Evolutionary conservation across 1,139 yeast species (phyloP), one percentile per base, ranked within the genome.

Genomic region (Neolecta irregularis): DNA sequence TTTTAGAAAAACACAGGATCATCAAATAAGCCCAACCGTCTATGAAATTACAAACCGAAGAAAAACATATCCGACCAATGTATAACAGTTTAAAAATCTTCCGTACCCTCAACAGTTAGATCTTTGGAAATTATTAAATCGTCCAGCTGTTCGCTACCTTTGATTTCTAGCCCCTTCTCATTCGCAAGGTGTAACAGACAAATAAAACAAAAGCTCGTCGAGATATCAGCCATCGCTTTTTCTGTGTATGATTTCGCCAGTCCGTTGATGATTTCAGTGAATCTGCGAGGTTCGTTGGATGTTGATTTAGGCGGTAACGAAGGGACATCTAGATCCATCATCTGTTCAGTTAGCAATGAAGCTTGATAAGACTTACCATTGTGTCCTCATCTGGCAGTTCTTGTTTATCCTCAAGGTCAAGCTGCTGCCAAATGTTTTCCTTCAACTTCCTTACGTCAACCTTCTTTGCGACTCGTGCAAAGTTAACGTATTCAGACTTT

Each of bases 141-240:
- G n/a, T n/a, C n/a, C n/a, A n/a, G n/a, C n/a, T n/a, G n/a, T 1
- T 65, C 71, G 25, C 63, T 72, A 42, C 72, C 65, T 12, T 64
- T 58, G n/a, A 88, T 69, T 2, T 62, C 55, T 32, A 83, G 60
- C 0, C 88, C 88, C 50, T 81, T 80, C 51, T 83, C 95, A 51
- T 83, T 83, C 6, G 95, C 93, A 45, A 83, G 62, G 57, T 83
- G 95, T 26, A 81, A 58, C 43, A 80, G 58, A 50, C 93, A 79
- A 41, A 81, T 79, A 50, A 81, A 83, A 50, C 81, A 79, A 54
- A 79, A 78, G 58, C 93, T 76, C 0, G 94, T 81, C 1, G 93
- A 78, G 6, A 83, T 57, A 41, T 83, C 93, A 9, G 53, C 47
- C 46, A 56, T 46, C 30, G 59, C 59, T 31, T 53, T 52, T 8